These are phyloP conservation scores for Linaria vulgaris DNA, from an alignment of 257 asterid genomes.

Conservation along the genomic window DNA sequence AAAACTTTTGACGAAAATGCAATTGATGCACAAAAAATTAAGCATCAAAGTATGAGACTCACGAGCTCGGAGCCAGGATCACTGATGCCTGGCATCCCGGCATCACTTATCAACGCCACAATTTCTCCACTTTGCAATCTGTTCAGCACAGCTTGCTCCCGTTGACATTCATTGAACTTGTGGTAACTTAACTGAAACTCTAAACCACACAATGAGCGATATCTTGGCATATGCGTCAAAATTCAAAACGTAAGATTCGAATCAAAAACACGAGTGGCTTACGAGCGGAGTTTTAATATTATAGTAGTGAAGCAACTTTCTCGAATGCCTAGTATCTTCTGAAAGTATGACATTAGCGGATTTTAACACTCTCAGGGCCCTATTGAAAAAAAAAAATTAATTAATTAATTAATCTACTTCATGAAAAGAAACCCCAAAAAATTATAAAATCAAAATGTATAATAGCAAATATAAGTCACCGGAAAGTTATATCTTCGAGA, in stretches of 20 bases:
- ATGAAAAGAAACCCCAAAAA: background rate
- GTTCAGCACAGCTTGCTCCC: constrained; percentile 71
- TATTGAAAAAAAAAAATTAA: constrained; percentile 30
- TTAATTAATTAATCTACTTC: constrained; percentile 11
- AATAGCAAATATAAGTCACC: constrained; percentile 38
- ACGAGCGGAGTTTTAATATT: constrained; percentile 87
- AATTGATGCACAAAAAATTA: background rate
- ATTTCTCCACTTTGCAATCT: constrained; percentile 74
- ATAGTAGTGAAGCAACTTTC: constrained; percentile 82
- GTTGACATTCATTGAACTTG: constrained; percentile 83
- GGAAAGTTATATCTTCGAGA: constrained; percentile 90
- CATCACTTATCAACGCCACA: constrained; percentile 91
- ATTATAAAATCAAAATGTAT: background rate
- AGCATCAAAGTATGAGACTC: constrained; percentile 31
- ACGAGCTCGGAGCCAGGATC: constrained; percentile 97
- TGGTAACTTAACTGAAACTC: constrained; percentile 92
- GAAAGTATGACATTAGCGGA: constrained; percentile 88
- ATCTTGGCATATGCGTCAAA: constrained; percentile 16
- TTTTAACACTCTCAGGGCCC: constrained; percentile 79
- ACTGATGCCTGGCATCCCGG: constrained; percentile 93
- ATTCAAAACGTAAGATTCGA: constrained; percentile 6
- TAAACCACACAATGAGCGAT: constrained; percentile 40
- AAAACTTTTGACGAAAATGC: too few species aligned
- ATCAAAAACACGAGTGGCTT: constrained; percentile 35
- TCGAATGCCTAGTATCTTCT: constrained; percentile 94